Evolutionary conservation across 2,329 filamentous ascomycete genomes (phyloP).

Genomic region (Aspergillus neoniger): DNA sequence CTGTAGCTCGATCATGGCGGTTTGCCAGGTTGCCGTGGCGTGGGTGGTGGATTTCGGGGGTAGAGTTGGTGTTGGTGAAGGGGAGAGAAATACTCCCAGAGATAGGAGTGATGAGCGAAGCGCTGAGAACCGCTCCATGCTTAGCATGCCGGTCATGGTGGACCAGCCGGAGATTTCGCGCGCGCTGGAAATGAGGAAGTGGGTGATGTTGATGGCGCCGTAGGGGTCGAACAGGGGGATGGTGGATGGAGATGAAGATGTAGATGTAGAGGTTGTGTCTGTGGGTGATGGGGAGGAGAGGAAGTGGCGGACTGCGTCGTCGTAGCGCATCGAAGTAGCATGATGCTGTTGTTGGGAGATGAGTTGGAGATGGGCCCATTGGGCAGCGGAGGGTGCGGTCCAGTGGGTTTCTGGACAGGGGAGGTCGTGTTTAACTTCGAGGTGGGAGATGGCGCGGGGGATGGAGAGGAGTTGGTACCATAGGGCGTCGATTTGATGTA

Average conservation of each 20-base stretch:
- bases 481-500: slow-evolving; percentile 48
- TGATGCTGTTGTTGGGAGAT: background rate
- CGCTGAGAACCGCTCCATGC: slow-evolving; percentile 42
- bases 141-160: slow-evolving; percentile 46
- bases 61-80: background rate
- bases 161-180: slow-evolving; percentile 48
- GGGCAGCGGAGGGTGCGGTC: slow-evolving; percentile 39
- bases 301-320: slow-evolving; percentile 42
- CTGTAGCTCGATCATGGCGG: slow-evolving; percentile 47
- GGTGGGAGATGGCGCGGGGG: slow-evolving; percentile 32
- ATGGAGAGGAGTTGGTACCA: slow-evolving; percentile 48
- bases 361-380: slow-evolving; percentile 30
- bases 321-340: slow-evolving; percentile 38
- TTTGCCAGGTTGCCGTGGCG: slow-evolving; percentile 45
- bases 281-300: slow-evolving; percentile 27
- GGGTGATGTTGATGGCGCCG: slow-evolving; percentile 46
- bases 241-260: slow-evolving; percentile 17
- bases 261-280: background rate
- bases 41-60: no score
- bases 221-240: slow-evolving; percentile 44
- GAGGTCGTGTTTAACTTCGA: slow-evolving; percentile 50
- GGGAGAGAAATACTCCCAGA: slow-evolving; percentile 34
- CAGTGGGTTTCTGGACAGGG: slow-evolving; percentile 45
- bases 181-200: slow-evolving; percentile 46
- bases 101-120: slow-evolving; percentile 39